phyloP scores from a whole-genome alignment of 2,329 filamentous ascomycete species.

The Alternaria metachromatica region DNA sequence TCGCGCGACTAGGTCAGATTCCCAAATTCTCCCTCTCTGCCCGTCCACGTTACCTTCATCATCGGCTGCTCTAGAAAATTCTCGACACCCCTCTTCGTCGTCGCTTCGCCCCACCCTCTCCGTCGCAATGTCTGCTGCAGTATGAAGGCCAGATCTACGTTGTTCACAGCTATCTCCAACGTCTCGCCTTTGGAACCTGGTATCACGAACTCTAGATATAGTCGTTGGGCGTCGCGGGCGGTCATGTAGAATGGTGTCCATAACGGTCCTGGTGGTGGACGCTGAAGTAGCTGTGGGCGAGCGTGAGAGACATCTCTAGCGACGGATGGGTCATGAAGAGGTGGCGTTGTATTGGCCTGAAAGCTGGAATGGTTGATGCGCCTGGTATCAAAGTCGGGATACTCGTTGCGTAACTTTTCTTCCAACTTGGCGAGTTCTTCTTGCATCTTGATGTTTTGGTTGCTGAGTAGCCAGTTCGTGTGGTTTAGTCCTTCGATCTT shows the following conservation, averaged over 20 bases:
- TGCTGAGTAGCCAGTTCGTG: not conserved
- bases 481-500: not conserved
- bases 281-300: not conserved
- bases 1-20: not conserved
- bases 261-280: not conserved
- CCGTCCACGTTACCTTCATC: not conserved
- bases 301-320: not conserved
- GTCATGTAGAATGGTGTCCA: constrained; percentile 4
- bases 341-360: not conserved
- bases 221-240: not conserved
- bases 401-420: not conserved
- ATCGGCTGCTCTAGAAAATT: constrained; percentile 2
- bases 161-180: not conserved
- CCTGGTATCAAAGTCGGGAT: not conserved
- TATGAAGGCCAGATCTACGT: constrained; percentile 8
- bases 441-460: not conserved
- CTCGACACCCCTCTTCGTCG: not conserved
- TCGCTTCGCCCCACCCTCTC: constrained; percentile 1
- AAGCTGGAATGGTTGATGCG: not conserved
- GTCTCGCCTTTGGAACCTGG: constrained; percentile 6
- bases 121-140: constrained; percentile 1
- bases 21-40: not conserved
- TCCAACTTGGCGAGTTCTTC: not conserved
- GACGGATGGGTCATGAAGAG: not conserved
- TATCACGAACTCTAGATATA: constrained; percentile 3